These are phyloP conservation scores for Debaryomyces coudertii DNA, from an alignment of 1,139 yeast genomes.

Conservation along the genomic window DNA sequence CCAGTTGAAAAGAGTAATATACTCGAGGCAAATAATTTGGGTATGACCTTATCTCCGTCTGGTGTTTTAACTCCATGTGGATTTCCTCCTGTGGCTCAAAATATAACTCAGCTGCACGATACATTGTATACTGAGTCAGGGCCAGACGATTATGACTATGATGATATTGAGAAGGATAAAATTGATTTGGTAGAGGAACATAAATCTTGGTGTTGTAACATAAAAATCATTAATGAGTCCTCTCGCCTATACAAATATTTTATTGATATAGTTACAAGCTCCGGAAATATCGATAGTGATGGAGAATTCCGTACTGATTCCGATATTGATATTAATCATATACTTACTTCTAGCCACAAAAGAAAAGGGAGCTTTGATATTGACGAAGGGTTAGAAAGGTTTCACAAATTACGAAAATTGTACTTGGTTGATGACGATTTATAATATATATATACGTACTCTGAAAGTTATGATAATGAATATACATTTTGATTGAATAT, in stretches of 20 bases:
- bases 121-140: conserved; percentile 9
- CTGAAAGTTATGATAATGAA: neutral
- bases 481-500: neutral
- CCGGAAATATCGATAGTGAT: conserved; percentile 26
- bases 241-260: conserved; percentile 26
- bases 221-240: conserved; percentile 19
- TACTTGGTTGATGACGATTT: conserved; percentile 32
- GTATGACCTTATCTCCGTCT: conserved; percentile 26
- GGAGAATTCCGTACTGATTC: conserved; percentile 29
- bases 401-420: conserved; percentile 38
- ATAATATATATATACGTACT: conserved; percentile 1
- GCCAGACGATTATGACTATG: conserved; percentile 13
- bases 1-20: conserved; percentile 12
- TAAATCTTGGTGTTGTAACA: conserved; percentile 40
- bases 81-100: conserved; percentile 23
- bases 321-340: conserved; percentile 20
- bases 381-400: conserved; percentile 36
- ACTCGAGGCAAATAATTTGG: conserved; percentile 6
- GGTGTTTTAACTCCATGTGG: conserved; percentile 37
- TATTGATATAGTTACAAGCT: conserved; percentile 27
- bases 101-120: neutral
- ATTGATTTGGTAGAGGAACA: conserved; percentile 35
- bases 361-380: conserved; percentile 32
- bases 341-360: conserved; percentile 8
- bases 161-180: conserved; percentile 21